Evolutionary conservation across 306 rosid species (phyloP), one percentile per base, ranked within the genome.

Genomic region (Ziziphus jujuba): DNA sequence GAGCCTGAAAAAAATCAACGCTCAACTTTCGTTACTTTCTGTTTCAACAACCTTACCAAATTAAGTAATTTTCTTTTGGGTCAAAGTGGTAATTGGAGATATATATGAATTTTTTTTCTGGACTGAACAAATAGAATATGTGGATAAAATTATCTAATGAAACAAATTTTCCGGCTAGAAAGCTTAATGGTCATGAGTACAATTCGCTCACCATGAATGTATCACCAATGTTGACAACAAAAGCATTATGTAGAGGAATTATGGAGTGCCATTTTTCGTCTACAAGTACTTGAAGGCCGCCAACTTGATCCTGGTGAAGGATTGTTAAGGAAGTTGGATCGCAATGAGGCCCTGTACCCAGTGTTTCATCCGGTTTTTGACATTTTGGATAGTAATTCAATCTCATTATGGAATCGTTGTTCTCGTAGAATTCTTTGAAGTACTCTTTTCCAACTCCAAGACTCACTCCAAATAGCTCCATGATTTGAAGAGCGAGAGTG

Each of bases 281-380:
- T 1, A 84, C 78, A 21, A 78, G 56, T 51, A 89, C 96, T 65
- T 91, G 87, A 28, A 91, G 95, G 15, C 98, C 96, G 6, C 79
- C 81, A 34, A 91, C 90, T 52, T 82, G 87, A 67, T 91, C 95
- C 64, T 91, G 90, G 51, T 91, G 95, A 75, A 91, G 98, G 60
- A 89, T 79, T 48, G 96, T 89, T 60, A 92, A 73, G 21, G 98
- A 87, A 3, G 85, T 89, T 19, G 96, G 98, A 67, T 92, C 98
- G 53, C 87, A 79, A 68, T 92, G 98, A 63, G 98, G 98, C 4
- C 95, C 96, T 16, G 96, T 92, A 43, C 96, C 96, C 5, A 92
- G 84, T 0, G 92, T 79, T 66, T 73, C 75, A 13, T 87, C 84
- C 12, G 96, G 98, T 56, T 69, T n/a, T 84, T 87, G 86, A 70